Conservation (phyloP, 2,329 filamentous ascomycete species). For the Penicillium decumbens region DNA sequence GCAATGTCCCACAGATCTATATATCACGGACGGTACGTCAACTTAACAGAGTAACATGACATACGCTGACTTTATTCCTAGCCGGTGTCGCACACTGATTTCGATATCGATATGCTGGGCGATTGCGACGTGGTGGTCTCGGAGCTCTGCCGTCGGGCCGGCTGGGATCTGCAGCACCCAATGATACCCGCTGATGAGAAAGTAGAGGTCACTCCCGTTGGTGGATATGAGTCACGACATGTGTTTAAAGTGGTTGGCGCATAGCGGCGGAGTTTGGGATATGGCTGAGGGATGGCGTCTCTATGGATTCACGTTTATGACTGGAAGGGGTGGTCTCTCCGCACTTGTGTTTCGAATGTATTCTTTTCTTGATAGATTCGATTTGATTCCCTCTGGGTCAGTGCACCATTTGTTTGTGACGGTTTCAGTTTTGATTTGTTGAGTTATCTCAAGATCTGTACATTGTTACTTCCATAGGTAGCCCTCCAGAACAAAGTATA, state of each 20-base stretch:
- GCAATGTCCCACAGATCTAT: slow-evolving; percentile 83
- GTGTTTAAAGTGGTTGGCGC: slow-evolving; percentile 39
- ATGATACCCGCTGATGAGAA: slow-evolving; percentile 70
- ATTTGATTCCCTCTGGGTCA: background rate
- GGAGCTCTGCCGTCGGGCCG: slow-evolving; percentile 75
- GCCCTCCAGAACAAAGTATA: background rate
- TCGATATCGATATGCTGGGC: slow-evolving; percentile 93
- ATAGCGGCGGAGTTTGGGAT: slow-evolving; percentile 37
- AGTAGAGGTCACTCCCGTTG: slow-evolving; percentile 52
- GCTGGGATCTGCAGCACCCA: slow-evolving; percentile 74
- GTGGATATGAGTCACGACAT: slow-evolving; percentile 46
- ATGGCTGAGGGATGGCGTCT: slow-evolving; percentile 28
- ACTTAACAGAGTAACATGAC: background rate
- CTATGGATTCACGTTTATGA: slow-evolving; percentile 17
- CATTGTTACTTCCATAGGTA: background rate
- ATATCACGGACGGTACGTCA: slow-evolving; percentile 66
- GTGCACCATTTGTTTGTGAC: background rate
- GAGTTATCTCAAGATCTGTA: background rate
- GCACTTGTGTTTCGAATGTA: slow-evolving; percentile 1
- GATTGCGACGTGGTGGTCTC: slow-evolving; percentile 88
- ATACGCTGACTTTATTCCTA: slow-evolving; percentile 27
- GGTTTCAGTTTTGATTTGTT: background rate
- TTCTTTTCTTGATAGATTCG: slow-evolving; percentile 4
- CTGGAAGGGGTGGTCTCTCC: slow-evolving; percentile 5
- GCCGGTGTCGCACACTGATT: slow-evolving; percentile 82